Evolutionary conservation across 495 filamentous ascomycete genomes (phyloP), one percentile per base, ranked within the genome.

Genomic region (Bacidia gigantensis): DNA sequence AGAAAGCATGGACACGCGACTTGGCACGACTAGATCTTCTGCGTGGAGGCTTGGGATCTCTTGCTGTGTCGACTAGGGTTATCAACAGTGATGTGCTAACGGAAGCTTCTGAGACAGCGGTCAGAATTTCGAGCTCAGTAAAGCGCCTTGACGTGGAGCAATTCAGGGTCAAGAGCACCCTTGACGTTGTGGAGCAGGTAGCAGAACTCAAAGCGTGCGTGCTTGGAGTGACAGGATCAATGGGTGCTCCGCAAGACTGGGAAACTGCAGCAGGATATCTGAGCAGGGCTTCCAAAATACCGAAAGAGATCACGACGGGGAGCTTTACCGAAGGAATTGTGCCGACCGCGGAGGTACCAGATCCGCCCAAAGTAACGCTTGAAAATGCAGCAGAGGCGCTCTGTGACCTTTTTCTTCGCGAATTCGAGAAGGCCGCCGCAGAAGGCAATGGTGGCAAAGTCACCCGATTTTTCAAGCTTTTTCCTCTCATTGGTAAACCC

Each of bases 211-310:
- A 96, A 65, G 80, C 89, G 5, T 98, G 92, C 61, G 86, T 97
- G 39, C 77, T 95, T 18, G 93, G 92, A n/a, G 89, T 97, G 23
- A 80, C 86, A 12, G 89, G 87, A 17, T 89, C 86, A 39, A 97
- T 98, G 92, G 93, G 92, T 11, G 92, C 88, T 1, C 84, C 93
- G 38, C 92, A 98, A 66, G 93, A 97, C 67, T 98, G 93, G 93
- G 92, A 98, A 69, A 90, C 83, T 0, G 92, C 92, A 2, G 92
- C 92, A 38, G 83, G 76, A 29, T 97, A 95, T 64, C 74, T 97
- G 40, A 78, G 82, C 47, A 81, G 92, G 11, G 87, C 93, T 3
- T 75, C 78, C 40, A 78, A 83, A 56, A 82, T 98, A 39, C 89
- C 92, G 0, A 67, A 76, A 17, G 73, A 82, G 0, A 89, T 96